phyloP scores from a whole-genome alignment of 179 eudicot species.

The Carnegiea gigantea region DNA sequence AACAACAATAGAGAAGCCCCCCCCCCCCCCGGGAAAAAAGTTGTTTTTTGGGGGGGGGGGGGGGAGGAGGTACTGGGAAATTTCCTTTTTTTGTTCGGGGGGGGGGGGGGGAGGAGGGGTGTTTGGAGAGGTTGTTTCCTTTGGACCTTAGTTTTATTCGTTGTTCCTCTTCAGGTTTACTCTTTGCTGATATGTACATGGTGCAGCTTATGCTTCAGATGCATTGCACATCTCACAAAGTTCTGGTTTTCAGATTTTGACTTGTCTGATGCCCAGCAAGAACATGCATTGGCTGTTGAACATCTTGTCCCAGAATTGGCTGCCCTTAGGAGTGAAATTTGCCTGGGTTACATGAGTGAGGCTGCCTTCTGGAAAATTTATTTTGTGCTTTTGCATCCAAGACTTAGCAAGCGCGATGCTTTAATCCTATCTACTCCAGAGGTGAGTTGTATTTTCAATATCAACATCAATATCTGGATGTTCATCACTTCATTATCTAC shows the following conservation, averaged over 20 bases:
- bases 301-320: conserved; percentile 76
- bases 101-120: neutral
- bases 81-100: neutral
- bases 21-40: neutral
- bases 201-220: neutral
- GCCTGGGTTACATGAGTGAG: conserved; percentile 87
- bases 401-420: conserved; percentile 65
- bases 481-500: neutral
- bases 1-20: neutral
- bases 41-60: neutral
- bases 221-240: conserved; percentile 7
- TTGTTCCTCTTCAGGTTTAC: neutral
- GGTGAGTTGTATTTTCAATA: conserved; percentile 36
- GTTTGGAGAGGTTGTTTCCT: neutral
- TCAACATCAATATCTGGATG: neutral
- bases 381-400: conserved; percentile 87
- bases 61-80: neutral
- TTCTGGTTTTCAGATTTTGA: conserved; percentile 59
- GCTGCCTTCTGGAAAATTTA: conserved; percentile 89
- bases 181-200: neutral
- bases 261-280: conserved; percentile 90
- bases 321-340: conserved; percentile 79
- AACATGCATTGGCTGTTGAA: conserved; percentile 89
- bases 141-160: neutral
- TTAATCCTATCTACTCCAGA: conserved; percentile 71